Conservation (phyloP, 2,329 filamentous ascomycete species). For the Ambrosiella xylebori region DNA sequence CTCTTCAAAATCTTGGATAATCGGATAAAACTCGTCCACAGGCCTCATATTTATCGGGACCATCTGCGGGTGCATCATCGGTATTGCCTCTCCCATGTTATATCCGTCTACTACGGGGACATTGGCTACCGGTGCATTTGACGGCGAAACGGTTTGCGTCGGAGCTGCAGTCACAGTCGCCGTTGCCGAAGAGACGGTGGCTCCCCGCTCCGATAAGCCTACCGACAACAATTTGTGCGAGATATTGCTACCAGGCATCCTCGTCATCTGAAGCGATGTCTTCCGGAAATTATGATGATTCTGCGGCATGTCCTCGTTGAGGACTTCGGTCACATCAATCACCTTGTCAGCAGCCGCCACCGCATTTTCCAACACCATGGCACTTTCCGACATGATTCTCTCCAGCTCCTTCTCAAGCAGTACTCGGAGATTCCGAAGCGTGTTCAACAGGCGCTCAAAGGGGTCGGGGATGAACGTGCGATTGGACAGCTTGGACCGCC, state of each 20-base stretch:
- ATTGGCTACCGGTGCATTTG: background rate
- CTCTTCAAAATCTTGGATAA: constrained; percentile 20
- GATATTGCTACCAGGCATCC: too few species aligned
- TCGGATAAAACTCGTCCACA: constrained; percentile 22
- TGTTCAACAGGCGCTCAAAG: constrained; percentile 12
- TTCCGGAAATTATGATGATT: background rate
- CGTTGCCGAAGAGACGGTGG: too few species aligned
- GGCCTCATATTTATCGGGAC: background rate
- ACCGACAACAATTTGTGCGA: too few species aligned
- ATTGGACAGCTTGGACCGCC: background rate
- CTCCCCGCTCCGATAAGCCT: too few species aligned
- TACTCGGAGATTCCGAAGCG: constrained; percentile 9
- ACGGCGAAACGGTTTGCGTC: background rate
- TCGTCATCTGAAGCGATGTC: too few species aligned
- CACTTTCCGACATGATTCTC: background rate
- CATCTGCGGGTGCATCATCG: background rate
- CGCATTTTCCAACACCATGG: background rate
- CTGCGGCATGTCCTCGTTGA: background rate
- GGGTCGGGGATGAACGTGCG: constrained; percentile 7
- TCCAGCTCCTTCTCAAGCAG: constrained; percentile 13
- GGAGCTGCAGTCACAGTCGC: too few species aligned
- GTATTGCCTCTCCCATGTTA: background rate
- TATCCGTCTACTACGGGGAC: background rate
- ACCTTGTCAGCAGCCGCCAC: background rate
- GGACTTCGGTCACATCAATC: background rate